These are phyloP conservation scores for Sutorius australiensis DNA, from an alignment of 768 basidiomycete genomes.

Conservation along the genomic window DNA sequence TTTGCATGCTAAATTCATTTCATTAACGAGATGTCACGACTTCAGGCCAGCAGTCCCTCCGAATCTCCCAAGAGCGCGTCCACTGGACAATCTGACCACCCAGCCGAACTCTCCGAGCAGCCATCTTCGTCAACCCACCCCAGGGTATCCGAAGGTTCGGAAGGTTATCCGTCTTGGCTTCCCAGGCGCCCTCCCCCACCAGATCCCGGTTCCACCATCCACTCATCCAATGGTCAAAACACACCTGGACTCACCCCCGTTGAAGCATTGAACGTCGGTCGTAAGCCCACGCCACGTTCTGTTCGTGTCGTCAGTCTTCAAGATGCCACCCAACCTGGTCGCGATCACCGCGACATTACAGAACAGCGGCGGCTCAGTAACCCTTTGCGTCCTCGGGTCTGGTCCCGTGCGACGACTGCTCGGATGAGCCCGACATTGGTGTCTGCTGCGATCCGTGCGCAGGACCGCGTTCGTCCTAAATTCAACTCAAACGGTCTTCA, in stretches of 20 bases:
- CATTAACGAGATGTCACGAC: constrained; percentile 38
- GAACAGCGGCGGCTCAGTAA: constrained; percentile 47
- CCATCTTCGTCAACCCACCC: constrained; percentile 35
- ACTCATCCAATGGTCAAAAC: constrained; percentile 47
- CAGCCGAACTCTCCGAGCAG: constrained; percentile 30
- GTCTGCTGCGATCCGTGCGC: constrained; percentile 34
- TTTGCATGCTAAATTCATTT: constrained; percentile 28
- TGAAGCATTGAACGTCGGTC: constrained; percentile 44
- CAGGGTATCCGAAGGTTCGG: constrained; percentile 42
- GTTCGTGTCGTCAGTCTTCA: constrained; percentile 77
- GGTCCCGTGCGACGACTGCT: constrained; percentile 55
- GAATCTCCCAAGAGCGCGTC: constrained; percentile 32
- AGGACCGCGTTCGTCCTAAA: constrained; percentile 46
- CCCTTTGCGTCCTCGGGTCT: constrained; percentile 44
- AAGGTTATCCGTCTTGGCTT: constrained; percentile 83
- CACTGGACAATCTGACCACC: constrained; percentile 24
- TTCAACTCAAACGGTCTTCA: constrained; percentile 69
- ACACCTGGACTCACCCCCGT: constrained; percentile 33
- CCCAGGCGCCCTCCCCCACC: constrained; percentile 75
- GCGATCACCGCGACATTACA: constrained; percentile 45
- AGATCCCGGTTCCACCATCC: constrained; percentile 66
- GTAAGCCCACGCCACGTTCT: constrained; percentile 75
- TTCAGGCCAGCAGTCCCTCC: constrained; percentile 28
- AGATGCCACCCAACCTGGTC: constrained; percentile 40
- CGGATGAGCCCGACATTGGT: constrained; percentile 42